Evolutionary conservation across 805 yeast species (phyloP).

Genomic region (Debaryomyces prosopidis): DNA sequence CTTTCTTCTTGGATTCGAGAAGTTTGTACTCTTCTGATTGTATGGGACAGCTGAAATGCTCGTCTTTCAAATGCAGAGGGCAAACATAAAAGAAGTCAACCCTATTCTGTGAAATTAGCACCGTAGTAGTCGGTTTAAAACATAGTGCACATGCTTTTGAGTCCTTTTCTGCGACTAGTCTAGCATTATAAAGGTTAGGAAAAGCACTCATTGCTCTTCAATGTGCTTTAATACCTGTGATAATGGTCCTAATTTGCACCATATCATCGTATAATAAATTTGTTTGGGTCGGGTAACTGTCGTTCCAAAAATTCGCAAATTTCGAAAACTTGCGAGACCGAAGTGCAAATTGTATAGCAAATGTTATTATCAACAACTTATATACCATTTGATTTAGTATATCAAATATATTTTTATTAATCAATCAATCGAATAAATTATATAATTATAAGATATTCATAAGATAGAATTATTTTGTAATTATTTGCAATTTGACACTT

Average conservation of each 20-base stretch:
- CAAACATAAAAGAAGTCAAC: slow-evolving; percentile 57
- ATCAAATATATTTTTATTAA: background rate
- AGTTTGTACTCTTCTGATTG: slow-evolving; percentile 36
- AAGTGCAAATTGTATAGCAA: background rate
- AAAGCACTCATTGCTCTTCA: slow-evolving; percentile 12
- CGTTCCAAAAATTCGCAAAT: background rate
- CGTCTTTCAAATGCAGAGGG: slow-evolving; percentile 46
- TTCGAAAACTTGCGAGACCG: background rate
- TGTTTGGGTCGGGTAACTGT: background rate
- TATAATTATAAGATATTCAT: background rate
- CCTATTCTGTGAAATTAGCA: slow-evolving; percentile 46
- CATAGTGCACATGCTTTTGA: slow-evolving; percentile 51
- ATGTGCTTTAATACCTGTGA: background rate
- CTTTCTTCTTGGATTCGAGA: slow-evolving; percentile 15
- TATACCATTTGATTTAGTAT: too few species aligned
- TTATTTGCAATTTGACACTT: background rate
- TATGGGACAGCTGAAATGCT: slow-evolving; percentile 42
- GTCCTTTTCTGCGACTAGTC: slow-evolving; percentile 43
- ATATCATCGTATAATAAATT: background rate
- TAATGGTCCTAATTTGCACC: background rate
- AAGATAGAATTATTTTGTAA: background rate
- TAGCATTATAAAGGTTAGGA: slow-evolving; percentile 41
- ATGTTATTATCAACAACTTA: background rate
- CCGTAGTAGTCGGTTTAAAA: slow-evolving; percentile 48
- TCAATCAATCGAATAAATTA: background rate